phyloP scores from a whole-genome alignment of 257 asterid genomes.

The Eustoma russellianum region DNA sequence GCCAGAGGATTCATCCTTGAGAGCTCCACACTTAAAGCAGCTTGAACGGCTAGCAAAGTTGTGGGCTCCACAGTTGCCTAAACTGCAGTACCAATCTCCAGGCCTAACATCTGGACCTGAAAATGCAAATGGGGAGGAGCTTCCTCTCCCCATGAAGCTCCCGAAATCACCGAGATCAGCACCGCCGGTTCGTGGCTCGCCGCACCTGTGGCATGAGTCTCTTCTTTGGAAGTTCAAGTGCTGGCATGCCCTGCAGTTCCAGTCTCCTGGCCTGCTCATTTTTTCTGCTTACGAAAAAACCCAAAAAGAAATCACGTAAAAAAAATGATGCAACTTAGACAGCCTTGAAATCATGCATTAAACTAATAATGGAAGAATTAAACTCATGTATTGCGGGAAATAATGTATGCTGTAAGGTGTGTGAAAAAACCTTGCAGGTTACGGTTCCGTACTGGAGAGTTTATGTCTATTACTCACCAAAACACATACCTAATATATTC shows the following conservation, averaged over 20 bases:
- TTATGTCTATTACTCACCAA: too few species aligned
- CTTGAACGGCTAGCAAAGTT: slow-evolving; percentile 96
- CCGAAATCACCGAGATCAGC: slow-evolving; percentile 38
- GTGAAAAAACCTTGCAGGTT: too few species aligned
- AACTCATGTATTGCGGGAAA: too few species aligned
- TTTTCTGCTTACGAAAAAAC: not conserved
- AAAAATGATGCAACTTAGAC: not conserved
- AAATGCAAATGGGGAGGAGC: slow-evolving; percentile 29
- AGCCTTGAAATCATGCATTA: too few species aligned
- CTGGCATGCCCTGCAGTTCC: slow-evolving; percentile 98
- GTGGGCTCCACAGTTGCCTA: slow-evolving; percentile 87
- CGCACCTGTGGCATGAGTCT: slow-evolving; percentile 91
- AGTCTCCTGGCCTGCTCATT: slow-evolving; percentile 97
- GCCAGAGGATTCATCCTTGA: slow-evolving; percentile 54
- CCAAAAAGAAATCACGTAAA: too few species aligned
- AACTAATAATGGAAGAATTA: too few species aligned
- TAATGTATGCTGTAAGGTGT: too few species aligned
- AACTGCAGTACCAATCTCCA: slow-evolving; percentile 91
- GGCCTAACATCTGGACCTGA: slow-evolving; percentile 96
- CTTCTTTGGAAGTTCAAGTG: slow-evolving; percentile 90
- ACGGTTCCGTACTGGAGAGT: too few species aligned
- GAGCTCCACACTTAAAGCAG: slow-evolving; percentile 95
- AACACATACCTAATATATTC: too few species aligned
- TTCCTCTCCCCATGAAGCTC: slow-evolving; percentile 32
- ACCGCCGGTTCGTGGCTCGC: slow-evolving; percentile 64